Conservation (phyloP, 768 basidiomycete species). For the Leccinum fibrillosum region DNA sequence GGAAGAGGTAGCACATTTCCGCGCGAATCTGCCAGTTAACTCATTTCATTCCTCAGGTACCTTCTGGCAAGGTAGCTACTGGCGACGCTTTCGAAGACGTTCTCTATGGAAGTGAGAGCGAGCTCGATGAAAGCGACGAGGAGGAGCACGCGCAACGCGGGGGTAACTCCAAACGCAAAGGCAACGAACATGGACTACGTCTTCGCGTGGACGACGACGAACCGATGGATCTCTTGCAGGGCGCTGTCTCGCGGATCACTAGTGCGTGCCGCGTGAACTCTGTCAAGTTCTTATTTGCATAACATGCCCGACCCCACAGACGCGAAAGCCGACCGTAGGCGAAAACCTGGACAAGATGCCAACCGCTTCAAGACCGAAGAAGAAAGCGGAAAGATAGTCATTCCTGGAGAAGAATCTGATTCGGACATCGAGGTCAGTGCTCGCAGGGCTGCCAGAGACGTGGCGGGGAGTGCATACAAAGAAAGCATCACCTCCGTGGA, state of each 20-base stretch:
- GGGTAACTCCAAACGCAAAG: slow-evolving; percentile 37
- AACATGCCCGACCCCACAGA: slow-evolving; percentile 31
- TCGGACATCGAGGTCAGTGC: slow-evolving; percentile 41
- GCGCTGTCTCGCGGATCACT: slow-evolving; percentile 66
- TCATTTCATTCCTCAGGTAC: slow-evolving; percentile 33
- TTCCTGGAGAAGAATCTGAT: slow-evolving; percentile 56
- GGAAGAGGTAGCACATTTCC: slow-evolving; percentile 39
- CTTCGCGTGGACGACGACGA: slow-evolving; percentile 87
- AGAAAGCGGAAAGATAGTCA: slow-evolving; percentile 76
- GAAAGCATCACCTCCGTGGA: slow-evolving; percentile 83
- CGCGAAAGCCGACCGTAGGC: slow-evolving; percentile 46
- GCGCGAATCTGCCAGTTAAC: not conserved
- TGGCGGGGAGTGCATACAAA: slow-evolving; percentile 75
- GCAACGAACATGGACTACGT: slow-evolving; percentile 49
- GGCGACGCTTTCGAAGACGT: slow-evolving; percentile 97
- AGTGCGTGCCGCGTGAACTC: slow-evolving; percentile 42
- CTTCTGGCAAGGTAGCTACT: slow-evolving; percentile 46
- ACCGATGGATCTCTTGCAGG: slow-evolving; percentile 91
- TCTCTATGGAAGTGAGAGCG: slow-evolving; percentile 94
- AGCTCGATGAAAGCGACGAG: slow-evolving; percentile 70
- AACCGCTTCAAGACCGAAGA: slow-evolving; percentile 84
- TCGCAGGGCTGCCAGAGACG: slow-evolving; percentile 46
- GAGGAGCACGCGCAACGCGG: slow-evolving; percentile 38
- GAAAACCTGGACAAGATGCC: slow-evolving; percentile 85
- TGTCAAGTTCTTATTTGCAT: not conserved